Conservation (phyloP, 371 early-diverging fungal genomes). For the Apophysomyces variabilis region DNA sequence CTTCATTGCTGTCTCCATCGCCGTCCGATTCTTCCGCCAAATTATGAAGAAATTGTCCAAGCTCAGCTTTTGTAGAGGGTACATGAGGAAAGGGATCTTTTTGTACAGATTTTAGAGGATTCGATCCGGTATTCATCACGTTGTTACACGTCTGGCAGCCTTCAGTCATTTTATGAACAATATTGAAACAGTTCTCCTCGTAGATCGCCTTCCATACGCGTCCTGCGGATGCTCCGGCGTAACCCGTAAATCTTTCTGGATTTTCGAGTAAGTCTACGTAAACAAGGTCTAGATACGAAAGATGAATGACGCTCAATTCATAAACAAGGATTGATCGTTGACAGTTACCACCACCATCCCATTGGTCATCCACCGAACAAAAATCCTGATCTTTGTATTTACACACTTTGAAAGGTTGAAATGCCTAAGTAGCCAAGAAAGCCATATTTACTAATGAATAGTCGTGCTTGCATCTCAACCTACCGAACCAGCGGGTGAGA, state of each 20-base stretch:
- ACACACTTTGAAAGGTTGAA: constrained; percentile 62
- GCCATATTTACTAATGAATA: too few species aligned
- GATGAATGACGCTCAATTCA: neutral
- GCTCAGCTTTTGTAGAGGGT: constrained; percentile 33
- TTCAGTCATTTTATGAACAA: constrained; percentile 66
- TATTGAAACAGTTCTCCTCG: constrained; percentile 93
- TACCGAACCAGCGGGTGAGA: constrained; percentile 56
- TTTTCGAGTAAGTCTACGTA: constrained; percentile 91
- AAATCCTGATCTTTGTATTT: constrained; percentile 83
- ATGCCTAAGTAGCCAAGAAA: constrained; percentile 28
- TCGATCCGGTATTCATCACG: constrained; percentile 30
- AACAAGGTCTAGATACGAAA: constrained; percentile 64
- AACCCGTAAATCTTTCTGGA: constrained; percentile 97
- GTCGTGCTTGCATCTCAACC: constrained; percentile 6
- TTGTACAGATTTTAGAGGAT: constrained; percentile 18
- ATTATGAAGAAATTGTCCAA: constrained; percentile 48
- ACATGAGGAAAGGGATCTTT: constrained; percentile 37
- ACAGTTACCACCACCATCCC: constrained; percentile 44
- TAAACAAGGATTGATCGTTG: neutral
- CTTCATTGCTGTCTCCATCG: constrained; percentile 33
- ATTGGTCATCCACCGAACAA: constrained; percentile 87
- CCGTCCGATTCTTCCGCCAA: constrained; percentile 58
- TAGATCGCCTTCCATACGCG: constrained; percentile 96
- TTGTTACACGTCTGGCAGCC: constrained; percentile 53
- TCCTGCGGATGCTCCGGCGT: constrained; percentile 86